Conservation (phyloP, 495 filamentous ascomycete species). For the Talaromyces stipitatus region DNA sequence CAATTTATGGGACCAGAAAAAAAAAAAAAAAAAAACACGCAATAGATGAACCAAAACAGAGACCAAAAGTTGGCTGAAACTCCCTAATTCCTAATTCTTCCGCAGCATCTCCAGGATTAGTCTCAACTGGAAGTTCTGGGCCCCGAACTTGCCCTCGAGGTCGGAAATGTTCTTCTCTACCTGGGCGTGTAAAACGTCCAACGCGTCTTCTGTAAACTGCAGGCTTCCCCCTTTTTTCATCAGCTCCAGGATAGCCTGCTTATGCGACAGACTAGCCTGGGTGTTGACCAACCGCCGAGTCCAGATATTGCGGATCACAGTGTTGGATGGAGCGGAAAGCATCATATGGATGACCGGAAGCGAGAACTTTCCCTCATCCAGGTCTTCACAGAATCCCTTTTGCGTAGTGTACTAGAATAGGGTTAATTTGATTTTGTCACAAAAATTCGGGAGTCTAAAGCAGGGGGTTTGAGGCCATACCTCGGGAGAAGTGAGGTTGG, state of each 20-base stretch:
- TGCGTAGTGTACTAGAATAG: not conserved
- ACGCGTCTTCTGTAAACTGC: not conserved
- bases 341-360: not conserved
- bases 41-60: too few relatives aligned
- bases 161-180: not conserved
- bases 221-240: not conserved
- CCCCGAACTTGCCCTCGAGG: not conserved
- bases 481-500: conserved; percentile 19
- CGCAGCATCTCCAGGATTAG: not conserved
- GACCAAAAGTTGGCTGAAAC: too few relatives aligned
- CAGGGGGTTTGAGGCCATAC: not conserved
- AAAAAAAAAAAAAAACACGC: too few relatives aligned
- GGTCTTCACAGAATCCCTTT: conserved; percentile 19
- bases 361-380: conserved; percentile 20
- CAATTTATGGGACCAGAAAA: too few relatives aligned
- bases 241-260: not conserved
- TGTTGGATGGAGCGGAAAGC: not conserved
- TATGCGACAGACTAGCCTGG: not conserved
- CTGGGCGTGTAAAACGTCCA: not conserved
- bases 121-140: not conserved
- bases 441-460: not conserved
- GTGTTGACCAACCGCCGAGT: not conserved
- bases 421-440: not conserved
- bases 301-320: not conserved
- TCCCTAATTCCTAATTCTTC: too few relatives aligned